Evolutionary conservation across 169 alveolate genomes (phyloP), one percentile per base, ranked within the genome.

Genomic region (Eimeria tenella): DNA sequence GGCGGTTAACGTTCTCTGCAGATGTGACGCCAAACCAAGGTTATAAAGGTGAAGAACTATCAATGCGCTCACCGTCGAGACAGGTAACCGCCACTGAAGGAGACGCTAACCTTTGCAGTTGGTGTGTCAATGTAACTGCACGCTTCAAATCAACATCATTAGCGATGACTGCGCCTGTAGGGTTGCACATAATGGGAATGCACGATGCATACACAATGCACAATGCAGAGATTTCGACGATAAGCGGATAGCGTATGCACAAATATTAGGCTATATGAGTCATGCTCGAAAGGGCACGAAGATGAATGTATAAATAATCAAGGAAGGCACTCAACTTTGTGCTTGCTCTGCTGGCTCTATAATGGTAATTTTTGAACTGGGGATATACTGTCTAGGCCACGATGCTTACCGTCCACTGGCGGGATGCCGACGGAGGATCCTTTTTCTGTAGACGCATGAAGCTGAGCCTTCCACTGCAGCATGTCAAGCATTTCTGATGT

Each of bases 61-160:
- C 73, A 60, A 31, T 0, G n/a, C 25, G 86, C 90, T 56, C 83
- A 93, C 95, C 99, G 94, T 97, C 96, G 94, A 97, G 98, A 90
- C 98, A 97, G 71, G 97, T 97, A 4, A 98, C 98, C 31, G 97
- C 96, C 92, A 98, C 86, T 82, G 98, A 96, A 31, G 98, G 96
- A 3, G 99, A 97, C 71, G 97, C 96, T n/a, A 97, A 89, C 87
- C 98, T 96, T 63, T 97, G 96, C 83, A 98, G 96, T 95, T 98
- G 97, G 96, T 98, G 99, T n/a, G 98, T 97, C 21, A 94, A 65
- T 71, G 95, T 95, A 68, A 97, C 98, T 4, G 99, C 99, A 94
- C 99, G 95, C 92, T 98, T 97, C 56, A 96, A 81, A 94, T 98
- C 99, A 21, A 98, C 97, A 86, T 98, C 99, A 94, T 98, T 98